Base-by-base conservation (phyloP, 2,329 filamentous ascomycete species). In the Hypoxylon sp. region DNA sequence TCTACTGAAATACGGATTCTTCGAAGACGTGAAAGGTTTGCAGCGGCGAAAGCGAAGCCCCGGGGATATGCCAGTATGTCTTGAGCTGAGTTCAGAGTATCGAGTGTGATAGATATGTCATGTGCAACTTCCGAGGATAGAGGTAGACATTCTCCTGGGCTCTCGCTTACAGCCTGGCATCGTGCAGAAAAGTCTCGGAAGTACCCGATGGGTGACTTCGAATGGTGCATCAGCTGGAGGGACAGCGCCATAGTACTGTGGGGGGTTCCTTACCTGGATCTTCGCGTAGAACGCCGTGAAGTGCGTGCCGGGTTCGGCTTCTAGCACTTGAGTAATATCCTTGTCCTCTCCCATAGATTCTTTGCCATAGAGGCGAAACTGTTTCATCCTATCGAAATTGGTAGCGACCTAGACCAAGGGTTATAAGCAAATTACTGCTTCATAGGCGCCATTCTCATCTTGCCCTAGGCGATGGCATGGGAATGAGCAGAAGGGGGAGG, bases 1-100 rank as follows among this genome's bases (percentile, higher is more conserved):
- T 48, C 60, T 22, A 69, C 58, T 4, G 71, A 75, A 31, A 74
- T 50, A 14, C 67, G 70, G 27, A 75, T 64, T 20, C 40, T 66
- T 22, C 62, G 60, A 17, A 75, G 35, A 22, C 51, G 14, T 10
- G 56, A 31, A 11, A 74, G 49, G 35, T 69, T 62, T 8, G 68
- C 71, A 13, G 56, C 60, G 1, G 61, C 63, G 37, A 73, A 71
- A 31, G 66, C 65, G 33, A 72, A 69, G 0, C 71, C 72, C 7
- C 64, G 48, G 4, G 25, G 49, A 27, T 70, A 67, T 10, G 62
- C 37, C 10, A 70, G 20, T 17, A 71, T 67, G 30, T 72, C 68
- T 27, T 64, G 35, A 3, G 68, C 69, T 10, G 68, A 66, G 17
- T 20, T 30, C 6, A 71, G 42, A 17, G 44, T 58, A 37, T 56